Conservation (phyloP, 2,329 filamentous ascomycete species). For the Hymenoscyphus scutula region DNA sequence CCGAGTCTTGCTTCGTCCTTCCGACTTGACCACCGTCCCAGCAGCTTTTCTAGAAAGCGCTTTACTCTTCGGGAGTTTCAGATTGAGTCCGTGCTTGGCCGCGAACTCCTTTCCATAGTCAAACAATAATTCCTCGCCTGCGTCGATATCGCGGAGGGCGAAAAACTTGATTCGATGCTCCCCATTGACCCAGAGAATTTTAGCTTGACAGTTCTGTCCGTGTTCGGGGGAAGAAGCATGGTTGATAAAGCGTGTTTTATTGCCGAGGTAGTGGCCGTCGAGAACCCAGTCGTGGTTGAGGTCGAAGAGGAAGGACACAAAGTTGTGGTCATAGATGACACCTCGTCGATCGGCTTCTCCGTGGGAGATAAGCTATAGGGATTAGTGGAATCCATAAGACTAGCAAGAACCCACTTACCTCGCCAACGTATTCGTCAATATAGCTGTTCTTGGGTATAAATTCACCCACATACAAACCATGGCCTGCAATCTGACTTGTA, state of each 20-base stretch:
- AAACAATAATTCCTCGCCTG: conserved; percentile 78
- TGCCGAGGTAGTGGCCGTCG: conserved; percentile 74
- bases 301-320: conserved; percentile 49
- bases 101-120: conserved; percentile 73
- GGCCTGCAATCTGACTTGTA: conserved; percentile 62
- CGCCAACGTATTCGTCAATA: conserved; percentile 77
- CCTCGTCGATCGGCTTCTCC: conserved; percentile 33
- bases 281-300: conserved; percentile 52
- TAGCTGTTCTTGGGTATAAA: conserved; percentile 57
- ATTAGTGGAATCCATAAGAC: background rate
- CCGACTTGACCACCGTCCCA: background rate
- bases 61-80: conserved; percentile 39
- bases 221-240: conserved; percentile 64
- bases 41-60: too few relatives aligned
- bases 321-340: conserved; percentile 39
- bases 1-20: background rate
- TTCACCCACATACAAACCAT: conserved; percentile 66
- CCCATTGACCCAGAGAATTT: conserved; percentile 70
- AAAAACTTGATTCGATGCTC: conserved; percentile 75
- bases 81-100: conserved; percentile 48
- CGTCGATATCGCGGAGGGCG: conserved; percentile 62
- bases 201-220: conserved; percentile 61
- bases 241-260: conserved; percentile 82
- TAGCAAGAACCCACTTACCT: conserved; percentile 52
- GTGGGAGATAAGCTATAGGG: conserved; percentile 52